These are phyloP conservation scores for Candida rishiriensis DNA, from an alignment of 805 yeast genomes.

Conservation along the genomic window DNA sequence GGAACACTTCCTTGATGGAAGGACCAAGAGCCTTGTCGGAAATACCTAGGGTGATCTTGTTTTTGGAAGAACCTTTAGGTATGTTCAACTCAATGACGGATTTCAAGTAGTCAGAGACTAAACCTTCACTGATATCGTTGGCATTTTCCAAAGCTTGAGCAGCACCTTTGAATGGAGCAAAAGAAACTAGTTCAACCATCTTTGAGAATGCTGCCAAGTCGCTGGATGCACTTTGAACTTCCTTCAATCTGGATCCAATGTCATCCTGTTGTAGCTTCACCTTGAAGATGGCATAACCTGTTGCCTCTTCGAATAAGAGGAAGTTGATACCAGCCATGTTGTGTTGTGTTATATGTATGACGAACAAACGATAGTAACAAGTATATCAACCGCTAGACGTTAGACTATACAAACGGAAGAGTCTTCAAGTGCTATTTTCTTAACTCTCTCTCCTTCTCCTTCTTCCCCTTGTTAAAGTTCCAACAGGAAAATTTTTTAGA, in stretches of 20 bases:
- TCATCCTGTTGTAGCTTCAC: slow-evolving; percentile 92
- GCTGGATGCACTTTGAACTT: slow-evolving; percentile 85
- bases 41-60: slow-evolving; percentile 73
- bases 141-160: slow-evolving; percentile 99
- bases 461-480: too few relatives aligned
- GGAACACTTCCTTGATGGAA: slow-evolving; percentile 86
- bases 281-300: slow-evolving; percentile 96
- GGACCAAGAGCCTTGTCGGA: slow-evolving; percentile 96
- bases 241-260: slow-evolving; percentile 85
- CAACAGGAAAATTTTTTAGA: neutral
- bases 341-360: too few relatives aligned
- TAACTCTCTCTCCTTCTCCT: too few relatives aligned
- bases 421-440: too few relatives aligned
- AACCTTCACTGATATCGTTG: slow-evolving; percentile 95
- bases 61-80: slow-evolving; percentile 71
- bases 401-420: too few relatives aligned
- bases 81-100: slow-evolving; percentile 85
- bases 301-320: slow-evolving; percentile 95
- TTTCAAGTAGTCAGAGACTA: slow-evolving; percentile 88
- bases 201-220: slow-evolving; percentile 88
- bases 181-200: slow-evolving; percentile 86
- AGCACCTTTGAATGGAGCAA: slow-evolving; percentile 98
- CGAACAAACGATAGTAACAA: too few relatives aligned
- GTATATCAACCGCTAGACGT: too few relatives aligned
- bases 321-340: slow-evolving; percentile 75